These are phyloP conservation scores for Aspergillus pseudoterreus DNA, from an alignment of 2,329 filamentous ascomycete species.

Conservation along the genomic window DNA sequence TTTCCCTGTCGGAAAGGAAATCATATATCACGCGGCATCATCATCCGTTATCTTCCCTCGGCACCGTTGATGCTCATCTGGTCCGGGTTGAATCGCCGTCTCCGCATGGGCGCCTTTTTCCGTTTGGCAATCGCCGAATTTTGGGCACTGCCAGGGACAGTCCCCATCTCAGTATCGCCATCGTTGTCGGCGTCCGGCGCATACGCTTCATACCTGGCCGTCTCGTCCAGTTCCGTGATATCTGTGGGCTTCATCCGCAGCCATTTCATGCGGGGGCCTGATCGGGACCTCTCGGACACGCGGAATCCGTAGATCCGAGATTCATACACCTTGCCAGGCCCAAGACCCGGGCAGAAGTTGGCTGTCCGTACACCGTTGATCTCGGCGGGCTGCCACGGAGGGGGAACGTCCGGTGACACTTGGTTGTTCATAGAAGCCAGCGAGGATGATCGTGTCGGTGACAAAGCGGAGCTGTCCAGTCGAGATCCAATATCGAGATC, in stretches of 20 bases:
- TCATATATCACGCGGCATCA: background rate
- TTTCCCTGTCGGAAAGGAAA: conserved; percentile 6
- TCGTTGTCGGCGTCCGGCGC: conserved; percentile 29
- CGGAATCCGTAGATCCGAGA: conserved; percentile 95
- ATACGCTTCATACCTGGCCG: conserved; percentile 34
- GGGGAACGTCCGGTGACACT: conserved; percentile 26
- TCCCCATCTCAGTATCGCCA: conserved; percentile 38
- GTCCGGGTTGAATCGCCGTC: conserved; percentile 32
- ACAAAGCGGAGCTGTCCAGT: conserved; percentile 46
- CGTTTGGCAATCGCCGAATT: conserved; percentile 38
- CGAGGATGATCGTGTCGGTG: conserved; percentile 24
- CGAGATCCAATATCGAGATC: conserved; percentile 81
- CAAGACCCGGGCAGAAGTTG: conserved; percentile 86
- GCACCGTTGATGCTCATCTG: conserved; percentile 34
- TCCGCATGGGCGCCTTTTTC: conserved; percentile 43
- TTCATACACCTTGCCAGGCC: conserved; percentile 80
- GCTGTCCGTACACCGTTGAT: conserved; percentile 84
- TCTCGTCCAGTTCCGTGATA: conserved; percentile 79
- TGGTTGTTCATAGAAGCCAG: conserved; percentile 29
- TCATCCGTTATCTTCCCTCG: conserved; percentile 14
- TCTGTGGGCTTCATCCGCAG: conserved; percentile 78
- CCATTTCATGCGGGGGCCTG: conserved; percentile 96
- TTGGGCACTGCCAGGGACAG: conserved; percentile 23
- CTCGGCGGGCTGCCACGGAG: conserved; percentile 47
- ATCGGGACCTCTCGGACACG: conserved; percentile 83